These are phyloP conservation scores for Chlamydomonas sphaeroides DNA, from an alignment of 139 green algal genomes.

Conservation along the genomic window DNA sequence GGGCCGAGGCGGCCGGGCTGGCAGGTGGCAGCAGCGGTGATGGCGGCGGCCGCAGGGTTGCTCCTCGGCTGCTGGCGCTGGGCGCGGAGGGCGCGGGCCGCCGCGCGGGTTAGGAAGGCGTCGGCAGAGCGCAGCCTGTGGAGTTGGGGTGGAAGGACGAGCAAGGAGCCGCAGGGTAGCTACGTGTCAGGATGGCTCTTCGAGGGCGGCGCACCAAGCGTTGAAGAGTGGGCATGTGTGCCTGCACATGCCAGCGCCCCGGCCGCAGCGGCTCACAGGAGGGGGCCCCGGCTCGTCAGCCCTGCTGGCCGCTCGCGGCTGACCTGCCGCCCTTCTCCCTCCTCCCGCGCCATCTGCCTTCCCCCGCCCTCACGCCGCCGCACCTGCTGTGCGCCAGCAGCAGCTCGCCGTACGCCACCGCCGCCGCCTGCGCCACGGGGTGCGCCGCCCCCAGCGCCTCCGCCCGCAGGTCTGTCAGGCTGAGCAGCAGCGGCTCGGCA, in stretches of 20 bases:
- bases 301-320: no score
- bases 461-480: neutral
- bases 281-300: no score
- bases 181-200: no score
- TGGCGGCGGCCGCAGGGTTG: no score
- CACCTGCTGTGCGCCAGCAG: neutral
- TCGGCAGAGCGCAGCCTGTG: conserved; percentile 12
- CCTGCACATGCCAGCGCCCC: no score
- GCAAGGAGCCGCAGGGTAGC: no score
- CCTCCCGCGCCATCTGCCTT: no score
- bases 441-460: neutral
- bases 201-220: no score
- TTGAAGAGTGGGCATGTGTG: no score
- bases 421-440: conserved; percentile 6
- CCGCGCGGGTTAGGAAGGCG: neutral
- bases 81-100: neutral
- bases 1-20: neutral
- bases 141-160: no score
- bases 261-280: no score
- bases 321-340: no score
- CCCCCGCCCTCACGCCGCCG: neutral
- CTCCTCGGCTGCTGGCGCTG: neutral
- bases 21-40: neutral
- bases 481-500: conserved; percentile 28
- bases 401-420: neutral